Evolutionary conservation across 441 rosid genomes (phyloP), one percentile per base, ranked within the genome.

Genomic region (Lepidium campestre): DNA sequence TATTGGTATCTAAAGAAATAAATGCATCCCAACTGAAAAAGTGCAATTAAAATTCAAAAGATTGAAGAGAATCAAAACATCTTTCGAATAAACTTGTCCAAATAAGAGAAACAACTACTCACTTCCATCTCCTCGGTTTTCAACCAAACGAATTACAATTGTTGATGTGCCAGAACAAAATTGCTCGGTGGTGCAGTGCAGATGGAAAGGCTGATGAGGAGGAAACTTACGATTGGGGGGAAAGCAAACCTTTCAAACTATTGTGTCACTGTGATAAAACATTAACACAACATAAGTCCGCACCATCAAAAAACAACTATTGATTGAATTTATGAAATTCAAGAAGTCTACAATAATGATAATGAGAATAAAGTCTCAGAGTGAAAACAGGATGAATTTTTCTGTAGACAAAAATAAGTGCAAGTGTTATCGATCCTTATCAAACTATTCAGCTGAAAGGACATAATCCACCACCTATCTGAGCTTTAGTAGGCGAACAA

Each of bases 41-140:
- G 0, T 5, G 29, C 14, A 42, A 7, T 12, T 11, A 42, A 29
- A 17, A 19, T 44, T 29, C 12, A 29, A 11, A 27, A 44, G 40
- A 17, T 11, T 12, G 22, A 32, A 34, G 54, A 62, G 8, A 62
- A 62, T 19, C 6, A 17, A 47, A 34, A 32, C 45, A 62, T 44
- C 44, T 34, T 48, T 35, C 17, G 35, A 62, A 62, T 56, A 62
- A 62, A 62, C 46, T 62, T 47, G 46, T 22, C 67, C 46, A n/a
- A 42, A 31, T 31, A 29, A 12, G 65, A 60, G 41, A 44, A 47
- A 62, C 32, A n/a, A 20, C 36, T 14, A 47, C 46, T 35, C 67
- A 62, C 46, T 34, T 48, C 67, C 67, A 62, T 62, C 46, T 62
- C 57, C 57, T 61, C 42, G 34, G 54, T 18, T 45, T 45, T 18